Evolutionary conservation across 2,329 filamentous ascomycete genomes (phyloP).

Genomic region (Penicillium sp.): DNA sequence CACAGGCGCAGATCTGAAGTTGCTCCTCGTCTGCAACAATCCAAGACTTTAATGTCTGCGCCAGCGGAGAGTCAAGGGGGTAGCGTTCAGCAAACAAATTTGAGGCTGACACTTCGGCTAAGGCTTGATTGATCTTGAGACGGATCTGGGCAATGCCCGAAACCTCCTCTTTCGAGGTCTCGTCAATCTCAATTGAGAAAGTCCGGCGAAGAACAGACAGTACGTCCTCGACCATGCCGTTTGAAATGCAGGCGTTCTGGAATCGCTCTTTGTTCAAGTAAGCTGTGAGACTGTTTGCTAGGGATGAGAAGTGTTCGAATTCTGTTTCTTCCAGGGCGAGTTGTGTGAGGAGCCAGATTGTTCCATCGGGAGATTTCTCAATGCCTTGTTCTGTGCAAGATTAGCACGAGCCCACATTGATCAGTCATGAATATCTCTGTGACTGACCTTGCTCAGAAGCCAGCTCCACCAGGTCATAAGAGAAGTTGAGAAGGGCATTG

Average conservation of each 20-base stretch:
- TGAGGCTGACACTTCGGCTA: conserved; percentile 47
- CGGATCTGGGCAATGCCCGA: conserved; percentile 41
- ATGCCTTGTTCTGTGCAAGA: conserved; percentile 38
- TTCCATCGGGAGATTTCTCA: conserved; percentile 40
- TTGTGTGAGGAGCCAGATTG: conserved; percentile 40
- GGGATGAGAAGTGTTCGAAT: conserved; percentile 37
- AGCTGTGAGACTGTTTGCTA: conserved; percentile 38
- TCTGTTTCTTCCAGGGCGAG: conserved; percentile 34
- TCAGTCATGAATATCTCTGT: neutral
- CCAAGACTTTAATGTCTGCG: conserved; percentile 46
- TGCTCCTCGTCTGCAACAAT: conserved; percentile 45
- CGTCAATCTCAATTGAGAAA: conserved; percentile 31
- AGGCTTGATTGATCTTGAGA: conserved; percentile 45
- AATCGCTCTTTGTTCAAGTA: conserved; percentile 46
- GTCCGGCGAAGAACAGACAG: conserved; percentile 40
- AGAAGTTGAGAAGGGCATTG: conserved; percentile 39
- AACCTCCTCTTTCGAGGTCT: conserved; percentile 39
- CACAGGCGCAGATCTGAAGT: conserved; percentile 51
- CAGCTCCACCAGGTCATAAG: conserved; percentile 47
- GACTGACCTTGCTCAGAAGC: conserved; percentile 44
- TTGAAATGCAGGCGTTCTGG: conserved; percentile 42
- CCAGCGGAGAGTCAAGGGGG: conserved; percentile 43
- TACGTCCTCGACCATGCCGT: conserved; percentile 37
- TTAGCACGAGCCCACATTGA: conserved; percentile 5
- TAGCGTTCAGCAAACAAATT: conserved; percentile 44